These are phyloP conservation scores for Candida pseudoglaebosa DNA, from an alignment of 805 yeast species.

Conservation along the genomic window DNA sequence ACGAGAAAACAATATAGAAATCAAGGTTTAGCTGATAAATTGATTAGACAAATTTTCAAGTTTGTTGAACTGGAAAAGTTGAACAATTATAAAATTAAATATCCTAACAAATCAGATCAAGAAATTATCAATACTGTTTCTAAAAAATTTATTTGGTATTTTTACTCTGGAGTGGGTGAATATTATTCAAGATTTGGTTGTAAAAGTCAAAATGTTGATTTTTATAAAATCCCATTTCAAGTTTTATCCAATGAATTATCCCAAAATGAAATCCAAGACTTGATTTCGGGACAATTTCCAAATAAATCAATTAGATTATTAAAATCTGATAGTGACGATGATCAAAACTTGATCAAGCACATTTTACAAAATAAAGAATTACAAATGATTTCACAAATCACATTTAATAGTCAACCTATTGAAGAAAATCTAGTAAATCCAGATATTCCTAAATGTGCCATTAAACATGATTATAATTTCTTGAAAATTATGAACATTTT, in stretches of 20 bases:
- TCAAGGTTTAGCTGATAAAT: conserved; percentile 25
- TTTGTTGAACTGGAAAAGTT: conserved; percentile 19
- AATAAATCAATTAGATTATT: conserved; percentile 31
- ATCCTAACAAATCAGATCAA: neutral
- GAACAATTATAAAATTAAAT: neutral
- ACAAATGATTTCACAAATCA: conserved; percentile 23
- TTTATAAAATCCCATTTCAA: conserved; percentile 27
- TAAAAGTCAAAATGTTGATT: conserved; percentile 31
- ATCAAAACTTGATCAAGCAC: conserved; percentile 25
- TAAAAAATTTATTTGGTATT: conserved; percentile 36
- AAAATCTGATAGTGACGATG: conserved; percentile 18
- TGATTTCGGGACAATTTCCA: conserved; percentile 12
- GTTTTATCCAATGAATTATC: conserved; percentile 14
- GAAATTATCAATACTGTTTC: neutral
- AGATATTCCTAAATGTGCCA: conserved; percentile 31
- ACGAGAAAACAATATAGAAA: conserved; percentile 22
- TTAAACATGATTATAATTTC: conserved; percentile 23
- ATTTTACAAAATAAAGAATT: conserved; percentile 34
- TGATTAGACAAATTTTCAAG: conserved; percentile 25
- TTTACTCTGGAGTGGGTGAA: conserved; percentile 73
- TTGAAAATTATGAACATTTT: conserved; percentile 6
- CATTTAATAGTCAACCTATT: neutral
- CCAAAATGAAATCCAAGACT: conserved; percentile 17
- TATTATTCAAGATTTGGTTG: conserved; percentile 66
- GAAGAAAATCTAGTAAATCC: conserved; percentile 6